Evolutionary conservation across 2,329 filamentous ascomycete species (phyloP), one percentile per base, ranked within the genome.

Genomic region (Thielaviopsis populi): DNA sequence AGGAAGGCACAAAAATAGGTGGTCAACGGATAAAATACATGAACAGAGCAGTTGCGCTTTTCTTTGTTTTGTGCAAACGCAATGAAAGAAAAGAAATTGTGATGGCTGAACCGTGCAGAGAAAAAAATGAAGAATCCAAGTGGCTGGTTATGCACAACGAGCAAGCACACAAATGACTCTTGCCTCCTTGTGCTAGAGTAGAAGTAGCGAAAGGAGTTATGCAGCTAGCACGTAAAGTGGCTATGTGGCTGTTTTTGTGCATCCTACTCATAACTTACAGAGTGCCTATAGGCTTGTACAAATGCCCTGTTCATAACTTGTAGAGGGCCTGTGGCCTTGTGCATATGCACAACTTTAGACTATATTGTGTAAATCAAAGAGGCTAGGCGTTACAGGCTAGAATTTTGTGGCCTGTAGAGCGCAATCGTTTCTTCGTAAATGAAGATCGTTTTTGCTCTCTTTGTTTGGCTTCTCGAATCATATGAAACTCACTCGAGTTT

Each of bases 61-160:
- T 56, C 53, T 11, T 33, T 42, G n/a, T 43, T 60, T 60, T 60
- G 58, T 41, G 58, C 58, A 43, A 60, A 60, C 22, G 24, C 54
- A 59, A 33, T 30, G 24, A 30, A 40, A 41, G 33, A 59, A 37
- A 43, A 60, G 43, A 59, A 60, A n/a, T n/a, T 15, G 10, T 42
- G 37, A 60, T 42, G 41, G 53, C 53, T 56, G 53, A 56, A 37
- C n/a, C 15, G 22, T 15, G 27, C 19, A 40, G 22, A 40, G 30
- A 22, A 58, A 24, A 30, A 50, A 13, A 53, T 30, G 1, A 63
- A 61, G 62, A 59, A 65, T 66, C 46, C 53, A 66, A 62, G 56
- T 54, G 46, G 64, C 54, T 66, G 64, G 64, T 46, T 33, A 40
- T 61, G 59, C 59, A 61, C 59, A 61, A 46, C 13, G 30, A n/a